Conservation (phyloP, 495 filamentous ascomycete species). For the Sabuloglossum arenarium region DNA sequence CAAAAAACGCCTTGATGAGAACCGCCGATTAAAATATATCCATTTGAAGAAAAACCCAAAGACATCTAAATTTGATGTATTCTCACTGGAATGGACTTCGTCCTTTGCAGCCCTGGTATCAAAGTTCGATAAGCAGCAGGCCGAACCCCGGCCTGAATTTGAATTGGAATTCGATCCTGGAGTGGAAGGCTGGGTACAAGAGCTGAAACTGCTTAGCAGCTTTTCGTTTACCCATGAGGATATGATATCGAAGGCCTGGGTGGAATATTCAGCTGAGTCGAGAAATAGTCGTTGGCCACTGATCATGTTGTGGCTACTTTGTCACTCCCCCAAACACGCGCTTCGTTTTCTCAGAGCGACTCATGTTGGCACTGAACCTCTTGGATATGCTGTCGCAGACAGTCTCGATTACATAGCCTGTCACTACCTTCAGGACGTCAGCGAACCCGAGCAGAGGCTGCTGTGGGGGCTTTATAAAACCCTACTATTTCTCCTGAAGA, state of each 20-base stretch:
- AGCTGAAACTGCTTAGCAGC: neutral
- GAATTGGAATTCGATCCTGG: neutral
- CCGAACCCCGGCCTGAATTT: neutral
- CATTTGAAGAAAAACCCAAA: constrained; percentile 1
- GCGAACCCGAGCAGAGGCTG: neutral
- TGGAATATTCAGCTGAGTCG: constrained; percentile 7
- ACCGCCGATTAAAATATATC: no score
- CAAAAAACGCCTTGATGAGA: no score
- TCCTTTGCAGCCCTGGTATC: neutral
- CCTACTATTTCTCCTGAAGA: neutral
- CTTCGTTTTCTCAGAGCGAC: constrained; percentile 30
- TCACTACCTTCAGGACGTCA: constrained; percentile 9
- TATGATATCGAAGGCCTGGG: constrained; percentile 25
- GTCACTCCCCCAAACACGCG: constrained; percentile 20
- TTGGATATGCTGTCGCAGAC: constrained; percentile 29
- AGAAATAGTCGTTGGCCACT: constrained; percentile 27
- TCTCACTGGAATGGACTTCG: neutral
- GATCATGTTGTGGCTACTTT: constrained; percentile 31
- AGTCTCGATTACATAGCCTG: constrained; percentile 24
- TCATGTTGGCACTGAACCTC: constrained; percentile 20
- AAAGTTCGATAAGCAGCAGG: neutral
- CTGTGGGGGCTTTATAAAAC: neutral
- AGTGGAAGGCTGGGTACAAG: neutral
- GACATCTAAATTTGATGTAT: constrained; percentile 6
- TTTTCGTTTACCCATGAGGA: neutral